phyloP scores from a whole-genome alignment of 441 rosid species.

The Croton laevigatus region DNA sequence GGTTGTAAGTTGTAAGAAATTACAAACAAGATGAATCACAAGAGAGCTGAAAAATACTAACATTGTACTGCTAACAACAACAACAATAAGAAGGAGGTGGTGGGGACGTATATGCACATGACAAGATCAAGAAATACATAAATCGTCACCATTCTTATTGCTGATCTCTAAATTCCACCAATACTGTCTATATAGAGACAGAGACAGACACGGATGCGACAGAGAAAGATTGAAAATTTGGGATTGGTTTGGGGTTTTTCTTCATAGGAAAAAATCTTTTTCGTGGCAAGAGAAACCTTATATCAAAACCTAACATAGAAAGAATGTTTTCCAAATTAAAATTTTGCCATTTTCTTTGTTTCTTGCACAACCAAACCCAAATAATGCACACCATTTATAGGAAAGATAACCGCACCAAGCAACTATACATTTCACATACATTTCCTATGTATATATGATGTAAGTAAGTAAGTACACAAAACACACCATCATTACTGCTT shows the following conservation, averaged over 20 bases:
- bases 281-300: conserved; percentile 59
- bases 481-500: conserved; percentile 31
- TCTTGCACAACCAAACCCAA: conserved; percentile 12
- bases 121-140: conserved; percentile 23
- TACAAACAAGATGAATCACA: background rate
- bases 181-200: conserved; percentile 28
- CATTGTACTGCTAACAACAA: conserved; percentile 1
- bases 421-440: background rate
- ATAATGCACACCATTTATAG: background rate
- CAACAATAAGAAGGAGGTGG: conserved; percentile 12
- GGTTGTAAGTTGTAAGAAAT: background rate
- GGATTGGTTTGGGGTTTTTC: background rate
- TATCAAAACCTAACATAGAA: conserved; percentile 36
- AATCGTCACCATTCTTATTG: conserved; percentile 31
- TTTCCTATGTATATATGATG: conserved; percentile 7
- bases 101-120: conserved; percentile 18
- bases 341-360: background rate
- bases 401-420: background rate
- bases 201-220: background rate
- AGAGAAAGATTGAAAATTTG: conserved; percentile 9
- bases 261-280: conserved; percentile 44
- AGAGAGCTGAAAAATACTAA: background rate
- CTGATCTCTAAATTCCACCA: conserved; percentile 28
- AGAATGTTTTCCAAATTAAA: background rate
- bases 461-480: conserved; percentile 26